A percentile compares a stretch with the other conserved stretches of the same genome.
These are phyloP conservation scores for Avena sativa DNA, from an alignment of 176 grass and related monocot genomes.

Conservation along the genomic window DNA sequence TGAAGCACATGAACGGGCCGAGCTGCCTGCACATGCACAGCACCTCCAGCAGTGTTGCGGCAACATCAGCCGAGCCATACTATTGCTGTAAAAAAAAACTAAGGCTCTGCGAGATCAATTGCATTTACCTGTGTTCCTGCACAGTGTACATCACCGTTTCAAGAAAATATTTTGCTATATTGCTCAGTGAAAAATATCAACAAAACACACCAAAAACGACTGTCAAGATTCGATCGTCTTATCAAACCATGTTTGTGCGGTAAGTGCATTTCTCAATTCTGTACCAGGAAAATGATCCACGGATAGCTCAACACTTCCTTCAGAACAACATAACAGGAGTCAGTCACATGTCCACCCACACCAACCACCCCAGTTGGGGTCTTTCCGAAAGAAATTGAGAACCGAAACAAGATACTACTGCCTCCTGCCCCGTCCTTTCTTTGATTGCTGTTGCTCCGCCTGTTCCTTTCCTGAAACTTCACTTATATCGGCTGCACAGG, in stretches of 20 bases:
- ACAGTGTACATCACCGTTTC: neutral
- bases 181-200: neutral
- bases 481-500: constrained; percentile 73
- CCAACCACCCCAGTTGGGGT: neutral
- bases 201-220: neutral
- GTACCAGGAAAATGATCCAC: constrained; percentile 29
- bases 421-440: constrained; percentile 93
- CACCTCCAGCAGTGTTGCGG: neutral
- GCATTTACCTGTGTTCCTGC: neutral
- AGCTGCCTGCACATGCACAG: neutral
- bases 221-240: constrained; percentile 5
- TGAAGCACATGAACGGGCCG: constrained; percentile 30
- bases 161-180: neutral
- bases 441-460: constrained; percentile 74
- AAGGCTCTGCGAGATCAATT: neutral
- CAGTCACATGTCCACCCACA: constrained; percentile 36
- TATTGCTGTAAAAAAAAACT: neutral
- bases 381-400: neutral
- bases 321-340: constrained; percentile 33
- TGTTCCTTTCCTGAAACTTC: constrained; percentile 94
- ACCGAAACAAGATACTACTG: constrained; percentile 44
- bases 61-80: neutral
- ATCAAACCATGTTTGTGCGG: neutral
- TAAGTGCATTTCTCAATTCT: constrained; percentile 2
- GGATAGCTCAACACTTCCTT: constrained; percentile 15